Base-by-base conservation (phyloP, 1,284 basidiomycete genomes). In the Pascua guehoae region DNA sequence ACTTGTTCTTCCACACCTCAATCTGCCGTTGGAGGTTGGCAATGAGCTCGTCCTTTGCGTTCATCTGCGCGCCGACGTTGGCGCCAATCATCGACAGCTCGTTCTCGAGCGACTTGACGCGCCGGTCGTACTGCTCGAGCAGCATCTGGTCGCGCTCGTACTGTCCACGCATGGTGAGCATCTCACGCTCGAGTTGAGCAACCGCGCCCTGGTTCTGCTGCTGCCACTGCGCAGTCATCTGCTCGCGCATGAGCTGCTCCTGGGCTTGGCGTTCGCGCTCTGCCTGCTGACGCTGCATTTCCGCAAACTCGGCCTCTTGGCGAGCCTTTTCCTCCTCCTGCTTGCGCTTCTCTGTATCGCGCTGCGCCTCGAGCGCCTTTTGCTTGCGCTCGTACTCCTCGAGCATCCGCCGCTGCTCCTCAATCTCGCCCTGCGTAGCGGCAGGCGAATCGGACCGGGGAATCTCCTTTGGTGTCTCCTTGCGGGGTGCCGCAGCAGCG, bases 111-210 rank as follows among this genome's bases (percentile, higher is more conserved):
- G 91, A 90, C 83, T 97, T 96, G 61, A 98, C 96, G 60, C 96
- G 86, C 49, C 89, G 84, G 73, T 99, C 96, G 73, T 99, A 99
- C 72, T 98, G 94, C 78, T 98, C 95, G 56, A 99, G 81, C 79
- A 99, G 86, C 69, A 99, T 88, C 77, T 99, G 96, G 71, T 98
- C 95, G 14, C 95, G 86, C 79, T 99, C 96, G 75, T 93, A 98
- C 75, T 98, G 96, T 1, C 95, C 93, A 53, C 93, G 83, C 89
- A 98, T 90, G 14, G 84, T 89, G 44, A 98, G 83, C 58, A 98
- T 81, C 76, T 98, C 90, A 55, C 90, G 83, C 76, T 99, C 91
- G 43, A 96, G 82, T 67, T 98, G 58, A 84, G 83, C 64, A n/a
- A 74, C 66, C 60, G 79, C 76, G 50, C 74, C 75, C 58, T 75